Base-by-base conservation (phyloP, 805 yeast species). In the Saccharomycopsis lassenensis region DNA sequence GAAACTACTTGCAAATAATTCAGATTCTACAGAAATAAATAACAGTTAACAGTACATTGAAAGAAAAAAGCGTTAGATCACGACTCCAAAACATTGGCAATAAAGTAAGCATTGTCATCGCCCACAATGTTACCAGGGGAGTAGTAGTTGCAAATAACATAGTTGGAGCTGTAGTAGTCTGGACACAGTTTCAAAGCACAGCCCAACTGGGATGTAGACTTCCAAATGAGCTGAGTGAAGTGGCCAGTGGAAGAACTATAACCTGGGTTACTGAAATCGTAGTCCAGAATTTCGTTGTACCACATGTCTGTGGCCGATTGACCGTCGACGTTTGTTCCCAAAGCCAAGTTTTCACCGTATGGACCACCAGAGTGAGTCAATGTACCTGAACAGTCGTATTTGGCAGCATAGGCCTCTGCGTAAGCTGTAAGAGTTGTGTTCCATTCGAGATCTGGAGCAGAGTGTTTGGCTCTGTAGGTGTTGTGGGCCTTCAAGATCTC, bases 191-290 rank as follows among this genome's bases (percentile, higher is more conserved):
- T 75, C 54, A 63, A 59, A 37, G 79, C 91, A 59, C 94, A 83
- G n/a, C 93, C 94, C 15, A 83, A 40, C 45, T 63, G 56, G 6
- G 74, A 64, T 22, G 83, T 61, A 18, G 61, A 53, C 44, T 63
- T 67, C 94, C 94, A 83, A 19, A 83, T 72, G 29, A 83, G 59
- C 55, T 81, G 89, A 12, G 93, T 80, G 58, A 80, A 84, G 57
- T 84, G 94, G 30, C 89, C 89, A 30, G 86, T 73, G 8, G 57
- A 49, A 21, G 51, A 58, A 29, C 63, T 48, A 56, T 61, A 69
- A 2, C 57, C 61, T 22, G 76, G 74, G 46, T 59, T 61, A 19
- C 64, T 51, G 57, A 66, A 73, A 51, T 69, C 58, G 59, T 77
- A 80, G 5, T 52, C 36, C 31, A 49, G 37, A 37, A 74, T 65